Evolutionary conservation across 306 rosid species (phyloP), one percentile per base, ranked within the genome.

Genomic region (Urtica urens): DNA sequence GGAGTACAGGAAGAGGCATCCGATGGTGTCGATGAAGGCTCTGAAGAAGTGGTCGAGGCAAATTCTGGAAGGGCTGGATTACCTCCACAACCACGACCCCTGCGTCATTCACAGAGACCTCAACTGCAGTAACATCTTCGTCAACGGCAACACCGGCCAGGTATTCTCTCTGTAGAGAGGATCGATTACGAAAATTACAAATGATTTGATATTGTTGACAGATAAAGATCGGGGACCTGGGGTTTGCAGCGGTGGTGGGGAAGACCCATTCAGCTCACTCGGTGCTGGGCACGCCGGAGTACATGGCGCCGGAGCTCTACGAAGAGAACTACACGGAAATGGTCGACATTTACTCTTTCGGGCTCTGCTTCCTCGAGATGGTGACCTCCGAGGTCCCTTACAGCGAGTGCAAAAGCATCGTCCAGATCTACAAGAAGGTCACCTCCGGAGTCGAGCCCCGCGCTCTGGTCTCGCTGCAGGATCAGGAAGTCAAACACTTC

Each of bases 31-130:
- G 22, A 71, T 72, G 40, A 88, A 69, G 69, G 96, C 93, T 7
- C 46, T 88, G 73, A 88, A 88, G 79, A 88, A 88, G 71, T 88
- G 96, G 96, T 76, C 95, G 0, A 88, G 81, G 55, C 96, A 88
- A 60, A 75, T 88, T 30, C 90, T 88, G 23, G 80, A 78, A 63
- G 96, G 95, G 14, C 70, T 88, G 86, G 82, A 88, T 29, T 83
- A 76, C 70, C 93, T 88, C 42, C 96, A 88, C 44, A 81, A 78
- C 6, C 95, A 83, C 49, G 93, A 88, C 2, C 96, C 96, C 0
- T 83, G 95, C 73, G 77, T 88, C 42, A 83, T 88, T 61, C 96
- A 88, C 59, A 70, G 96, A 45, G 96, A 88, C 62, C 96, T 88
- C 65, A 88, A 88, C 38, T 88, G 96, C 66, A 88, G 96, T 39